Conservation (phyloP, 768 basidiomycete genomes). For the Gymnopilus junonius region DNA sequence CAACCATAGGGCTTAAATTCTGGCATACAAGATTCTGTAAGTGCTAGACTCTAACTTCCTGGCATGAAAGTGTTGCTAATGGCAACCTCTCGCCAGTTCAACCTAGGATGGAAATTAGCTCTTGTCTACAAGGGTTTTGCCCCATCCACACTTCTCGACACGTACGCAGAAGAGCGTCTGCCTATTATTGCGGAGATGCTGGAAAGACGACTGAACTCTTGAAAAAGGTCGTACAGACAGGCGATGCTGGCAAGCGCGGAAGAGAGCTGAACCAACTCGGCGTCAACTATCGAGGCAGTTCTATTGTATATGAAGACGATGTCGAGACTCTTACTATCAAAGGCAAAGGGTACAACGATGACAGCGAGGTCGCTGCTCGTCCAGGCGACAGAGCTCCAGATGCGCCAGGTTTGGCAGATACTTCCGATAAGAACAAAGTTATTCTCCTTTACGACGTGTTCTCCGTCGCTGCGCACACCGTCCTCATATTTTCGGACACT, state of each 20-base stretch:
- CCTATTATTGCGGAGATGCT: conserved; percentile 40
- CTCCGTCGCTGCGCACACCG: conserved; percentile 4
- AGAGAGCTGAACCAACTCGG: conserved; percentile 46
- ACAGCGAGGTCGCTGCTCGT: conserved; percentile 15
- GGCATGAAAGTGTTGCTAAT: background rate
- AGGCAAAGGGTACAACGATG: conserved; percentile 25
- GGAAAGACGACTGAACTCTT: conserved; percentile 29
- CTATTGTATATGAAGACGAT: conserved; percentile 36
- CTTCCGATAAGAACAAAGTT: background rate
- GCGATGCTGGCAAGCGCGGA: conserved; percentile 24
- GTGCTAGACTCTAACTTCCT: conserved; percentile 16
- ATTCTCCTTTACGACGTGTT: conserved; percentile 11
- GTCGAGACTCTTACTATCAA: conserved; percentile 25
- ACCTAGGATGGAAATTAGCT: conserved; percentile 42
- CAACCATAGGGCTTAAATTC: conserved; percentile 39
- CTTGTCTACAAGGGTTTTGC: conserved; percentile 35
- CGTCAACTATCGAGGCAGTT: conserved; percentile 57
- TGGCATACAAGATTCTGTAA: conserved; percentile 38
- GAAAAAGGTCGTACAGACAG: conserved; percentile 16
- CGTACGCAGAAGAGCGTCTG: conserved; percentile 37
- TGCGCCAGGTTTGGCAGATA: conserved; percentile 13
- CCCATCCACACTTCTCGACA: conserved; percentile 30
- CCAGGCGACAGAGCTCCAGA: conserved; percentile 21
- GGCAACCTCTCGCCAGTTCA: conserved; percentile 36
- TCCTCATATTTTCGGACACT: conserved; percentile 13